Percentiles rank a stretch among this genome's conserved stretches.
Conservation (phyloP, 2,329 filamentous ascomycete genomes). For the Diaporthe nobilis region DNA sequence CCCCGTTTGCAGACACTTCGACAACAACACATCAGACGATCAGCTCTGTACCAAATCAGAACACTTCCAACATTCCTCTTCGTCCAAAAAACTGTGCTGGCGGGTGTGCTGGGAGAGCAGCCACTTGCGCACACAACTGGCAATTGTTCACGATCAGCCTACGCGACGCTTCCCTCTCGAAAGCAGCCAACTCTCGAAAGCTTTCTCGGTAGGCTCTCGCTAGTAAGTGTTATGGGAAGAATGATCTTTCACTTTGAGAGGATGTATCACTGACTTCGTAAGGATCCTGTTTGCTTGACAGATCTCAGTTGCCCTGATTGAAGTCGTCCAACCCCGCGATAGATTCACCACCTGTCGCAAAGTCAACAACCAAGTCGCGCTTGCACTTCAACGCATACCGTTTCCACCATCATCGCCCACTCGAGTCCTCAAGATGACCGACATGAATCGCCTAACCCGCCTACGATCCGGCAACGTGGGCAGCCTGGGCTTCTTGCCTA, state of each 20-base stretch:
- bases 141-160: background rate
- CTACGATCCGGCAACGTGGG: background rate
- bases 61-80: background rate
- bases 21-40: background rate
- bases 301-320: background rate
- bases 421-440: background rate
- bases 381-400: too few relatives aligned
- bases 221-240: too few relatives aligned
- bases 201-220: background rate
- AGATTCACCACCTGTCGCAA: background rate
- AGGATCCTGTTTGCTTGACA: background rate
- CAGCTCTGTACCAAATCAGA: background rate
- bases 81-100: background rate
- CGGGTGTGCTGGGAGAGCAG: background rate
- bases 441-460: background rate
- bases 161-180: background rate
- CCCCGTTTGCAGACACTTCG: too few relatives aligned
- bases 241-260: accelerated
- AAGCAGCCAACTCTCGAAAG: background rate
- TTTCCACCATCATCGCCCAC: too few relatives aligned
- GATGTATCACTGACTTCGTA: background rate
- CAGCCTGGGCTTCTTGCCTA: background rate
- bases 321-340: background rate
- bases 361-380: background rate
- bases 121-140: background rate